Base-by-base conservation (phyloP, 345 rosid species). In the Moringa oleifera region DNA sequence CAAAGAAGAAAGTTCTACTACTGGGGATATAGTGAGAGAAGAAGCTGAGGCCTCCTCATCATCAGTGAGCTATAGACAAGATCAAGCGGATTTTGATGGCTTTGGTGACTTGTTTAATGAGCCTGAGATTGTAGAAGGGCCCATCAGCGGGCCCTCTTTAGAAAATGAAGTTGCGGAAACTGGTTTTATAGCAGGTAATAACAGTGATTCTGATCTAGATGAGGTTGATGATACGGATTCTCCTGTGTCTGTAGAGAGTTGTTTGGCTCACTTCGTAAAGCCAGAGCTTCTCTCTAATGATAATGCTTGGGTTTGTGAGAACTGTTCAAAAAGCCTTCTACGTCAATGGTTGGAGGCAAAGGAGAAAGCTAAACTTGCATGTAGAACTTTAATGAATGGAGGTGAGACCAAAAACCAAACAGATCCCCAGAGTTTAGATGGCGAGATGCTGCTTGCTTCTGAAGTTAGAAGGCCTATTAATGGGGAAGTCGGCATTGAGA, bases 291-390 rank as follows among this genome's bases (percentile, higher is more conserved):
- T 95, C 63, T 80, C 84, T 18, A 75, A 85, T 66, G 97, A 91
- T 76, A 89, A 95, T 77, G 98, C 98, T 73, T 95, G 99, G 98
- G 75, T 88, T 53, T 95, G 98, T 72, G 96, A 91, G 71, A 84
- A 86, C 62, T 95, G 99, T 75, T 82, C 87, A 10, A 85, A 73
- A 71, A 70, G 54, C 64, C 66, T 84, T 62, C 83, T 36, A 55
- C 67, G 57, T 62, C 84, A 76, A 67, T 73, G 22, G 52, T 70
- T 74, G 65, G 78, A 72, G 61, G 69, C 80, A 66, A 83, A 73
- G 71, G 63, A 60, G 71, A 81, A 68, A 54, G 64, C 73, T 18
- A 75, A 68, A 62, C 69, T 36, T 59, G 69, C 58, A 51, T 56
- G 49, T 25, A 65, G 64, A 62, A 22, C 52, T 61, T 45, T 24